Conservation (phyloP, 1,284 basidiomycete species). For the Sporisorium reilianum region DNA sequence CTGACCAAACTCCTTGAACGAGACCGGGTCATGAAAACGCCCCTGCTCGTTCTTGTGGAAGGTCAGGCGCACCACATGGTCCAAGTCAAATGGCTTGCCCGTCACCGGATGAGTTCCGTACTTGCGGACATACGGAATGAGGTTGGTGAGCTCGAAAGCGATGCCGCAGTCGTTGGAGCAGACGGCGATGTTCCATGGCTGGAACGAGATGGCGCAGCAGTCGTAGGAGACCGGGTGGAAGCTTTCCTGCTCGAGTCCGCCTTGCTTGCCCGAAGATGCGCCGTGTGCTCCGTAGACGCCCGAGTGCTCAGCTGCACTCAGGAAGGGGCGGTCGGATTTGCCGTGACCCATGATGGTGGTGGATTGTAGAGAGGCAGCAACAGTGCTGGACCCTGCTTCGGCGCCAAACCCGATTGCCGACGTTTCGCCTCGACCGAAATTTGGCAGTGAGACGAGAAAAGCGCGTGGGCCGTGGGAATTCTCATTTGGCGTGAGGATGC, state of each 20-base stretch:
- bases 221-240: constrained; percentile 80
- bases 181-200: constrained; percentile 89
- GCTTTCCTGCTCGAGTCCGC: constrained; percentile 71
- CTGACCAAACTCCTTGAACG: constrained; percentile 73
- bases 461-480: not conserved
- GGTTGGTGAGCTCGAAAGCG: constrained; percentile 73
- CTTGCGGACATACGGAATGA: constrained; percentile 86
- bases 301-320: constrained; percentile 61
- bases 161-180: constrained; percentile 78
- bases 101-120: constrained; percentile 85
- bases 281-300: constrained; percentile 59
- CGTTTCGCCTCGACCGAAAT: not conserved
- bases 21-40: constrained; percentile 70
- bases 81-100: constrained; percentile 80
- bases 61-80: constrained; percentile 87
- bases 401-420: not conserved
- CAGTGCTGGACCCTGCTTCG: not conserved
- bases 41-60: constrained; percentile 75
- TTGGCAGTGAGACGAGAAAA: no score
- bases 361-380: not conserved
- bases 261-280: constrained; percentile 49
- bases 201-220: constrained; percentile 90
- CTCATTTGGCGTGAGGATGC: not conserved
- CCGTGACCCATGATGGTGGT: constrained; percentile 59
- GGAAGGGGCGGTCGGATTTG: constrained; percentile 61